Conservation (phyloP, 306 rosid species). For the Vicia faba region DNA sequence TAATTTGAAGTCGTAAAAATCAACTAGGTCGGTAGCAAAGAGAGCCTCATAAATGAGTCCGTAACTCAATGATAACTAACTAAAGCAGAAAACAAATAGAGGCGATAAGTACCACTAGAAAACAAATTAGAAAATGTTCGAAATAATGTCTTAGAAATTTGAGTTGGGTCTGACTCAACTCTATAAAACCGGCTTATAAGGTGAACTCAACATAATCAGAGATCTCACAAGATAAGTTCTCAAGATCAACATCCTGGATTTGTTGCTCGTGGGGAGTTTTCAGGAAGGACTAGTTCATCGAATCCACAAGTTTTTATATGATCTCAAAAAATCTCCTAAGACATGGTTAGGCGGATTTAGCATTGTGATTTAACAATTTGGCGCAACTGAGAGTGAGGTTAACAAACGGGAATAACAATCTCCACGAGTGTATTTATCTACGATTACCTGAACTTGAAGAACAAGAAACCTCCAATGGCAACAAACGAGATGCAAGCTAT, state of each 20-base stretch:
- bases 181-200: background rate
- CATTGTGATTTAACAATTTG: background rate
- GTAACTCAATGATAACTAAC: slow-evolving; percentile 8
- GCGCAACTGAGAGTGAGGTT: background rate
- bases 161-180: background rate
- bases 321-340: background rate
- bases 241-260: background rate
- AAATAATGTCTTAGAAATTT: background rate
- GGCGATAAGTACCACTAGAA: background rate
- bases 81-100: slow-evolving; percentile 2
- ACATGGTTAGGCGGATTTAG: background rate
- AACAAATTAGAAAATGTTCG: background rate
- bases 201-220: background rate
- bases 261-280: background rate
- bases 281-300: background rate
- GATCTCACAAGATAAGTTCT: background rate
- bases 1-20: slow-evolving; percentile 14
- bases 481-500: slow-evolving; percentile 83
- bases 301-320: background rate
- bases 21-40: slow-evolving; percentile 10
- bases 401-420: background rate
- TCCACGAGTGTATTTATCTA: slow-evolving; percentile 14
- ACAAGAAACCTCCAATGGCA: slow-evolving; percentile 76
- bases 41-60: slow-evolving; percentile 26
- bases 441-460: slow-evolving; percentile 84